phyloP scores from a whole-genome alignment of 768 basidiomycete genomes.

The Gloeostereum incarnatum region DNA sequence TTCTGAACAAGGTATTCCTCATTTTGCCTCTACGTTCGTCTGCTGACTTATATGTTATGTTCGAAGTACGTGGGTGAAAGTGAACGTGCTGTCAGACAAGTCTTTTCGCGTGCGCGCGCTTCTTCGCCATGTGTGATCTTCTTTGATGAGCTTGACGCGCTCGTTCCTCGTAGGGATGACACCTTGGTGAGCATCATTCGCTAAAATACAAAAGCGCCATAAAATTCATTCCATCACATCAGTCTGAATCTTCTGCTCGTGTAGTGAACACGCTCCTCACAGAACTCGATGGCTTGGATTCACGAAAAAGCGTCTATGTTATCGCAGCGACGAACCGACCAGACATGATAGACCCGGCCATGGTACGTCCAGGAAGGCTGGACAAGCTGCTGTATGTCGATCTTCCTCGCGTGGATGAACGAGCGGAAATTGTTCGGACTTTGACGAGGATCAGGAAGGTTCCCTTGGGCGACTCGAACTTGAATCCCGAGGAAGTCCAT shows the following conservation, averaged over 20 bases:
- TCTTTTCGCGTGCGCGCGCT: conserved; percentile 88
- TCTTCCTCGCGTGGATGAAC: conserved; percentile 63
- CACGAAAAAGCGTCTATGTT: conserved; percentile 82
- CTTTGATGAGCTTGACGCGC: conserved; percentile 90
- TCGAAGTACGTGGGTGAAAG: conserved; percentile 93
- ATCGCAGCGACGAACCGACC: conserved; percentile 93
- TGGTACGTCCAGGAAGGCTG: conserved; percentile 92
- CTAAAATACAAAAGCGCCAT: neutral
- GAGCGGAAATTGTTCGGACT: conserved; percentile 78
- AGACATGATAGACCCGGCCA: conserved; percentile 96
- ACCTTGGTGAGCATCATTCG: conserved; percentile 49
- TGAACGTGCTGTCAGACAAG: conserved; percentile 88
- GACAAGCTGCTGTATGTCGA: conserved; percentile 95
- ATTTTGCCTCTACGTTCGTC: neutral
- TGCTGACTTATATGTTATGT: conserved; percentile 1
- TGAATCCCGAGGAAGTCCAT: conserved; percentile 8
- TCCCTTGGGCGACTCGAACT: conserved; percentile 34
- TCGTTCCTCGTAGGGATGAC: conserved; percentile 87
- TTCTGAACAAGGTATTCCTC: conserved; percentile 81
- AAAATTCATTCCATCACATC: conserved; percentile 2
- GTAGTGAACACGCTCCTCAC: conserved; percentile 93
- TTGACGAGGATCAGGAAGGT: conserved; percentile 62
- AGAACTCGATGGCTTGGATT: conserved; percentile 87
- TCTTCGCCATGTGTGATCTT: conserved; percentile 94
- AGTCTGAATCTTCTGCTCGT: conserved; percentile 90